Percentiles rank a stretch among this genome's conserved stretches.
phyloP scores from a whole-genome alignment of 306 rosid genomes.

The Styphnolobium japonicum region DNA sequence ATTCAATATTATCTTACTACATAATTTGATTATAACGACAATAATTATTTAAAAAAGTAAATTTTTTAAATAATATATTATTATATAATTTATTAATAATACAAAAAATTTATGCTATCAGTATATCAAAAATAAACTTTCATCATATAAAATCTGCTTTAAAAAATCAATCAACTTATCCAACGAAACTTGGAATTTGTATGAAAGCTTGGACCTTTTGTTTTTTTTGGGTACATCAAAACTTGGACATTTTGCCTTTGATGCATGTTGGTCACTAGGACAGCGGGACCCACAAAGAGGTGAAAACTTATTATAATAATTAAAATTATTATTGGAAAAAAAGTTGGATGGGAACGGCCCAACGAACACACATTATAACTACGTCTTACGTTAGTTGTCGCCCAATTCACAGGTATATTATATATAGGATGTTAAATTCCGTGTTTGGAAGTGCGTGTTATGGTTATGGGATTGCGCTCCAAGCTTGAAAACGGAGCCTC shows the following conservation, averaged over 20 bases:
- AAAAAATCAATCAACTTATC: too few species aligned
- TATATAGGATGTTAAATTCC: background rate
- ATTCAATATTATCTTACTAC: too few species aligned
- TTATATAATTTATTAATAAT: too few species aligned
- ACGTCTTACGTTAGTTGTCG: background rate
- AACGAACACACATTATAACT: background rate
- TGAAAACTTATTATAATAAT: background rate
- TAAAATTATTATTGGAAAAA: background rate
- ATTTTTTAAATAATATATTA: too few species aligned
- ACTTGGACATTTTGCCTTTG: background rate
- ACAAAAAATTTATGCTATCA: too few species aligned
- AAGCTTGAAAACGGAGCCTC: slow-evolving; percentile 7
- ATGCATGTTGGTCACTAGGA: background rate
- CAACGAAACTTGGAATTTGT: background rate
- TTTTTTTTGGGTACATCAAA: too few species aligned
- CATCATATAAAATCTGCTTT: too few species aligned
- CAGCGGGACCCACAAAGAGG: background rate
- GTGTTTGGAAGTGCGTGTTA: slow-evolving; percentile 27
- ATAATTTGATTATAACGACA: too few species aligned
- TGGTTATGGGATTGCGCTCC: background rate
- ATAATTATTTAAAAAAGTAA: too few species aligned
- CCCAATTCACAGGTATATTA: background rate
- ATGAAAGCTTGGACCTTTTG: too few species aligned
- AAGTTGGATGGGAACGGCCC: background rate
- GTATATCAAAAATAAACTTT: too few species aligned